Base-by-base conservation (phyloP, 352 stramenopile genomes). In the Phytophthora tentaculata region DNA sequence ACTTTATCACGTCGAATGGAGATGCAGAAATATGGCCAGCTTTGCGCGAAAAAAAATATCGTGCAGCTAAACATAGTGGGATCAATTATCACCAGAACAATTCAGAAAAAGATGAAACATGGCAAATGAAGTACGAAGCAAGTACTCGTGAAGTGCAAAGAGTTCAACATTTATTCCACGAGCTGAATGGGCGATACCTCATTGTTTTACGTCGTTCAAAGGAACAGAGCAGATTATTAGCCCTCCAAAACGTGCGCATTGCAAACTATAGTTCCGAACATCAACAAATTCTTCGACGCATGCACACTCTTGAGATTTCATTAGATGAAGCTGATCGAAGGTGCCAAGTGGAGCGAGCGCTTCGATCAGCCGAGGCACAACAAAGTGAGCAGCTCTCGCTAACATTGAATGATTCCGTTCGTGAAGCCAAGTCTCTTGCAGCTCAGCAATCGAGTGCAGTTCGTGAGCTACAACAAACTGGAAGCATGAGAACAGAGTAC, bases 191-290 rank as follows among this genome's bases (percentile, higher is more conserved):
- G 24, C 83, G 80, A 14, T 89, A 88, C 56, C 74, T 71, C 19
- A 76, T 93, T 12, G 66, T 90, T 17, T 26, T 80, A 37, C 79
- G 84, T 6, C 83, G 86, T 14, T 76, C 80, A 1, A 74, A 83
- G 5, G 86, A 94, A 50, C 86, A 94, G 59, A 71, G 81, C 17
- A 92, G 87, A 41, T 67, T 94, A 19, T 67, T 94, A 16, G 73
- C 72, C 12, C 76, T 91, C 3, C 84, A 94, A 58, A 89, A 81
- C 37, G 45, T 52, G 13, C 80, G 86, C 9, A 75, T 90, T 19
- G 44, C 66, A 10, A 79, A 71, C 29, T 76, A 94, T 62, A 71
- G 71, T 26, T 79, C 87, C 12, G 74, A 86, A 4, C 80, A 92
- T 29, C 73, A 91, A 32, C 81, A 88, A 43, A 73, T 91, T 13